phyloP scores from a whole-genome alignment of 179 eudicot species.

The Silene vulgaris region DNA sequence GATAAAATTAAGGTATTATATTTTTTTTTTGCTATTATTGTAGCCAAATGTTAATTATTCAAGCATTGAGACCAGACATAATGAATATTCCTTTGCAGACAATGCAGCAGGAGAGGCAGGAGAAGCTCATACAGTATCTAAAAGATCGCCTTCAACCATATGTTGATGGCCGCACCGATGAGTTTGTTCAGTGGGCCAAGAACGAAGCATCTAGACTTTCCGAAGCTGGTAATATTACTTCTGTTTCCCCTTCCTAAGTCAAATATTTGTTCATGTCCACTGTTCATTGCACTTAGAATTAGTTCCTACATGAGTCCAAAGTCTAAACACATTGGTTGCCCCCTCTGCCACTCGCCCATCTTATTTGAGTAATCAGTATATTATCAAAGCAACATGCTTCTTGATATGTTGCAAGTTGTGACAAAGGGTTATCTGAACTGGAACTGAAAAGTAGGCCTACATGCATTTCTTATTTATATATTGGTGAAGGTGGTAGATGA shows the following conservation, averaged over 20 bases:
- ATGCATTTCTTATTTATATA: not conserved
- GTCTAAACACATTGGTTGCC: not conserved
- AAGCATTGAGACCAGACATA: constrained; percentile 12
- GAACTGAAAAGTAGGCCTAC: not conserved
- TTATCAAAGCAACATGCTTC: not conserved
- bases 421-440: not conserved
- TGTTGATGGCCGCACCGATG: constrained; percentile 57
- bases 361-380: not conserved
- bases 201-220: constrained; percentile 72
- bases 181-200: constrained; percentile 69
- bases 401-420: constrained; percentile 4
- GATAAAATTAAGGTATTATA: constrained; percentile 65
- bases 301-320: not conserved
- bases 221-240: constrained; percentile 55
- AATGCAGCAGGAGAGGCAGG: constrained; percentile 70
- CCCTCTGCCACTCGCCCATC: not conserved
- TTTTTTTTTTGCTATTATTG: not conserved
- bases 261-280: not conserved
- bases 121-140: constrained; percentile 52
- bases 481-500: not conserved
- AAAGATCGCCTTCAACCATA: constrained; percentile 64
- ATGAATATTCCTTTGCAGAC: constrained; percentile 37
- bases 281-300: not conserved
- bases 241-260: not conserved
- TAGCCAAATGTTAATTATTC: constrained; percentile 8